Percentiles rank a stretch among this genome's conserved stretches.
Conservation (phyloP, 139 green algal genomes). For the Tetradesmus lagerheimii region DNA sequence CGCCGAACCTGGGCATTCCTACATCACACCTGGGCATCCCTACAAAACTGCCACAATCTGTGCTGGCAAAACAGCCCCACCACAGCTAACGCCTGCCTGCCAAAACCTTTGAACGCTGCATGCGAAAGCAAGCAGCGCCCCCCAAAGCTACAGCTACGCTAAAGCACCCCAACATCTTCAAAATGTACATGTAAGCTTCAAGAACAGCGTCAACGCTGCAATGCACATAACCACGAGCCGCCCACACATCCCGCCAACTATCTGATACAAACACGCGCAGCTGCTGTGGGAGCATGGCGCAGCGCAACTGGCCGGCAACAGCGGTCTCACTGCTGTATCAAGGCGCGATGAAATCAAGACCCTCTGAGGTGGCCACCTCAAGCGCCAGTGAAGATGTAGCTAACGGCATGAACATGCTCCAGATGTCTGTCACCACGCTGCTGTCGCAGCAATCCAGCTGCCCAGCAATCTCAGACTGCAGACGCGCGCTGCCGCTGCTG, state of each 20-base stretch:
- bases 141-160: background rate
- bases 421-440: conserved; percentile 50
- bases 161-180: background rate
- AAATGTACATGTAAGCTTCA: background rate
- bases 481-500: conserved; percentile 12
- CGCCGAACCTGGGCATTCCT: background rate
- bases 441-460: conserved; percentile 57
- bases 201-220: too few species aligned
- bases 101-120: conserved; percentile 5
- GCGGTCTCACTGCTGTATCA: background rate
- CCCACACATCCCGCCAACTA: too few species aligned
- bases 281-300: too few species aligned
- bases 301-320: too few species aligned
- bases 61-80: background rate
- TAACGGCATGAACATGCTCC: conserved; percentile 52
- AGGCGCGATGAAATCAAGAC: conserved; percentile 47
- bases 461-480: conserved; percentile 24
- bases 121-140: background rate
- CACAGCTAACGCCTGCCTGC: background rate
- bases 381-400: conserved; percentile 20
- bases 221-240: too few species aligned
- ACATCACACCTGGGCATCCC: too few species aligned
- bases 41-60: too few species aligned
- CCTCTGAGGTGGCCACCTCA: conserved; percentile 11
- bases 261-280: too few species aligned